Evolutionary conservation across 2,329 filamentous ascomycete species (phyloP).

Genomic region (Pseudogymnoascus sp.): DNA sequence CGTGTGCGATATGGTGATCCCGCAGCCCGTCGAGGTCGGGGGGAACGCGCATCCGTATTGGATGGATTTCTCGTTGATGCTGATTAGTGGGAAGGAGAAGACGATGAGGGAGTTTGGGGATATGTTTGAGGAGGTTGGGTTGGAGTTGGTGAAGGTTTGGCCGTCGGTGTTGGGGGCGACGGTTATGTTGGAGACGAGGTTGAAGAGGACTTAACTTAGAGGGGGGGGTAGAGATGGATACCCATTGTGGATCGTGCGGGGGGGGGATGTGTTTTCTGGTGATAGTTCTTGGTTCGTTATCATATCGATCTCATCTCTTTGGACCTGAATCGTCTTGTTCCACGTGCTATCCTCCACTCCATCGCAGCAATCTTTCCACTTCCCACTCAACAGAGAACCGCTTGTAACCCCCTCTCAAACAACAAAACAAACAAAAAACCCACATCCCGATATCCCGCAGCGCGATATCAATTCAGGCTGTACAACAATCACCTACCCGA

Average conservation of each 20-base stretch:
- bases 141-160: constrained; percentile 30
- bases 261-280: background rate
- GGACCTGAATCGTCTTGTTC: background rate
- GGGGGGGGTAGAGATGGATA: background rate
- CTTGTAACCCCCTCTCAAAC: background rate
- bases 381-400: background rate
- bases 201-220: no score
- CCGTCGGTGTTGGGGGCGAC: constrained; percentile 27
- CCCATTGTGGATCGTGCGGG: background rate
- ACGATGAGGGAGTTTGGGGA: constrained; percentile 26
- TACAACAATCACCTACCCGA: no score
- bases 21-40: constrained; percentile 25
- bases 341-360: background rate
- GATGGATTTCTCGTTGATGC: constrained; percentile 27
- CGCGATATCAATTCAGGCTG: no score
- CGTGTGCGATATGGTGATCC: constrained; percentile 31
- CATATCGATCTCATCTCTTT: background rate
- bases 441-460: no score
- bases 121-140: constrained; percentile 27
- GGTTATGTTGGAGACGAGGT: constrained; percentile 27
- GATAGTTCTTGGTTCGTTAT: background rate
- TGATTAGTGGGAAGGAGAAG: constrained; percentile 30
- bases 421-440: no score
- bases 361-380: background rate
- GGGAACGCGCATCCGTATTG: constrained; percentile 27